Percentiles rank a stretch among this genome's conserved stretches.
These are phyloP conservation scores for Arachis stenosperma DNA, from an alignment of 306 rosid genomes.

Conservation along the genomic window DNA sequence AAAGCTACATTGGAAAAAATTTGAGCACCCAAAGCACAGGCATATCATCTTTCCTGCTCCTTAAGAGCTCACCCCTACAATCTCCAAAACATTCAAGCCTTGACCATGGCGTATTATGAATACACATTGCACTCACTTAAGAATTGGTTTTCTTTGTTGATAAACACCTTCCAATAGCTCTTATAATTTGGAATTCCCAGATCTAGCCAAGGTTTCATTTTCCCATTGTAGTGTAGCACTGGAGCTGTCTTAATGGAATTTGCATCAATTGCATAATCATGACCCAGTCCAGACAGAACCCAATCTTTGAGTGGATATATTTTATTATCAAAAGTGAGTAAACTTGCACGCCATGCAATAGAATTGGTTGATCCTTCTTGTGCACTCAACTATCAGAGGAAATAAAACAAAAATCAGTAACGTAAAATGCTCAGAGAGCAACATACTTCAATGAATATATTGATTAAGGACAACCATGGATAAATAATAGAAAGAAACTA, in stretches of 20 bases:
- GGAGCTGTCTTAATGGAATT: conserved; percentile 42
- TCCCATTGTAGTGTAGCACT: conserved; percentile 88
- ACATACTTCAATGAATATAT: conserved; percentile 2
- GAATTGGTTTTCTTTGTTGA: conserved; percentile 79
- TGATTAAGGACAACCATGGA: background rate
- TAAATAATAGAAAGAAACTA: background rate
- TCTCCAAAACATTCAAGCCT: conserved; percentile 47
- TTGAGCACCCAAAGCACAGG: conserved; percentile 54
- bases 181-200: conserved; percentile 88
- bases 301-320: conserved; percentile 69
- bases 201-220: conserved; percentile 99
- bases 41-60: conserved; percentile 49
- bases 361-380: conserved; percentile 48
- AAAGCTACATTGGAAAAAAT: conserved; percentile 48
- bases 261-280: conserved; percentile 61
- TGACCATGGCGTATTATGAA: conserved; percentile 56
- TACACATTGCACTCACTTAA: conserved; percentile 94
- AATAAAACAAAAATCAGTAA: conserved; percentile 41
- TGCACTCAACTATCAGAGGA: conserved; percentile 46
- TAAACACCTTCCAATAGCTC: conserved; percentile 76
- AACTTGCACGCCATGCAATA: conserved; percentile 72
- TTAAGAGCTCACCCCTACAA: conserved; percentile 47
- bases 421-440: conserved; percentile 19
- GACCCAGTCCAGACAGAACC: conserved; percentile 82
- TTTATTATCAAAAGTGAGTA: conserved; percentile 72